A percentile compares a stretch with the other conserved stretches of the same genome.
phyloP scores from a whole-genome alignment of 2,329 filamentous ascomycete genomes.

The Trichoderma sp. region DNA sequence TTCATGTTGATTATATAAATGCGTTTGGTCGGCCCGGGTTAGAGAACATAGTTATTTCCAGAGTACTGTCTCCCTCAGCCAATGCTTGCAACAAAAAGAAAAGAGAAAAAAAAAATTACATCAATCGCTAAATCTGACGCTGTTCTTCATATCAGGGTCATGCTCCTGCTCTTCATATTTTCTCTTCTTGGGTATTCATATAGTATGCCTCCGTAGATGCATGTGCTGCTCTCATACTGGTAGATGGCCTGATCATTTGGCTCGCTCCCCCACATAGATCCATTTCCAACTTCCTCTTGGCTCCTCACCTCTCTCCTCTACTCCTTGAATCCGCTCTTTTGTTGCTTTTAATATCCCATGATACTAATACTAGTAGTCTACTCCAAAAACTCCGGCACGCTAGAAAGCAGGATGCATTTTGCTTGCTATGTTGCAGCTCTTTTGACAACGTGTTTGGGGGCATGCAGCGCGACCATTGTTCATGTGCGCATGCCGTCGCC shows the following conservation, averaged over 20 bases:
- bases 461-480: constrained; percentile 3
- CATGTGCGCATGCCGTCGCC: neutral
- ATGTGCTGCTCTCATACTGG: constrained; percentile 4
- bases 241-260: neutral
- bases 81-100: constrained; percentile 3
- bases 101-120: constrained; percentile 6
- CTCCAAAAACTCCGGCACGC: constrained; percentile 4
- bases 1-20: neutral
- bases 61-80: neutral
- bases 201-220: neutral
- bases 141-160: constrained; percentile 13
- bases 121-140: constrained; percentile 20
- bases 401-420: neutral
- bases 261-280: neutral
- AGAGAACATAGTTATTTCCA: neutral
- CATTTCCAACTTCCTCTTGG: neutral
- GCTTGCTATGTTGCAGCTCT: neutral
- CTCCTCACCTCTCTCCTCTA: neutral
- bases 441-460: neutral
- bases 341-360: neutral
- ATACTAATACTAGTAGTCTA: neutral
- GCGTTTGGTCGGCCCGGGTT: neutral
- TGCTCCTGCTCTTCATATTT: constrained; percentile 6
- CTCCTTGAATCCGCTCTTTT: neutral
- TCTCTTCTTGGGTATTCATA: constrained; percentile 23